A percentile compares a stretch with the other conserved stretches of the same genome.
Conservation (phyloP, 2,329 filamentous ascomycete species). For the Colletotrichum graminicola region DNA sequence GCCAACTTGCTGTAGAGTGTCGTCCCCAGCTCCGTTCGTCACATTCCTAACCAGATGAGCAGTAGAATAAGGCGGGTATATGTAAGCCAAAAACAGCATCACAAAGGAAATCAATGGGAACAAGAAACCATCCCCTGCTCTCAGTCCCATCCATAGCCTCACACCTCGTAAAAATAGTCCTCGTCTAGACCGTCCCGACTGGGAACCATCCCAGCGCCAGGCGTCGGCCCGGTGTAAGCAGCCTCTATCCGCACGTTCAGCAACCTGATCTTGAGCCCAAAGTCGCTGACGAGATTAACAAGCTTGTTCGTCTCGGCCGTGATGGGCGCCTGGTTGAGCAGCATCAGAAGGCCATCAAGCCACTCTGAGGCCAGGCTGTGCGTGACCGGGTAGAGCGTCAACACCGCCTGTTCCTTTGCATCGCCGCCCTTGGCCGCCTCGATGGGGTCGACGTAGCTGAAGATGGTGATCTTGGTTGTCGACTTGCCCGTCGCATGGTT, state of each 20-base stretch:
- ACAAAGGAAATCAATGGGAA: conserved; percentile 27
- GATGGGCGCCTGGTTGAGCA: conserved; percentile 94
- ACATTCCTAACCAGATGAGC: conserved; percentile 30
- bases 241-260: conserved; percentile 92
- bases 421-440: conserved; percentile 51
- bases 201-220: conserved; percentile 82
- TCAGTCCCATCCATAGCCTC: conserved; percentile 37
- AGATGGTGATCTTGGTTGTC: conserved; percentile 91
- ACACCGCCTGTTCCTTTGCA: conserved; percentile 77
- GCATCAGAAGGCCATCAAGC: conserved; percentile 95
- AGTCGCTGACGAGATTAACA: conserved; percentile 86
- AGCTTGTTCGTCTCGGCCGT: conserved; percentile 96
- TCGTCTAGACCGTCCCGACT: conserved; percentile 88
- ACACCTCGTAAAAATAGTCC: conserved; percentile 92
- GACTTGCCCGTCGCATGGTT: conserved; percentile 56
- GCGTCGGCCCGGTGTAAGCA: conserved; percentile 73
- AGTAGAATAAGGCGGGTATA: conserved; percentile 40
- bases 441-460: conserved; percentile 71
- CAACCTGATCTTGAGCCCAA: conserved; percentile 91
- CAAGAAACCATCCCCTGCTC: conserved; percentile 2
- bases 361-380: conserved; percentile 93
- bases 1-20: conserved; percentile 16
- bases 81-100: conserved; percentile 30
- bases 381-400: conserved; percentile 85
- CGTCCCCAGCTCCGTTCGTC: conserved; percentile 15